Percentiles rank a stretch among this genome's conserved stretches.
phyloP scores from a whole-genome alignment of 345 rosid genomes.

The Bruguiera gymnorhiza region DNA sequence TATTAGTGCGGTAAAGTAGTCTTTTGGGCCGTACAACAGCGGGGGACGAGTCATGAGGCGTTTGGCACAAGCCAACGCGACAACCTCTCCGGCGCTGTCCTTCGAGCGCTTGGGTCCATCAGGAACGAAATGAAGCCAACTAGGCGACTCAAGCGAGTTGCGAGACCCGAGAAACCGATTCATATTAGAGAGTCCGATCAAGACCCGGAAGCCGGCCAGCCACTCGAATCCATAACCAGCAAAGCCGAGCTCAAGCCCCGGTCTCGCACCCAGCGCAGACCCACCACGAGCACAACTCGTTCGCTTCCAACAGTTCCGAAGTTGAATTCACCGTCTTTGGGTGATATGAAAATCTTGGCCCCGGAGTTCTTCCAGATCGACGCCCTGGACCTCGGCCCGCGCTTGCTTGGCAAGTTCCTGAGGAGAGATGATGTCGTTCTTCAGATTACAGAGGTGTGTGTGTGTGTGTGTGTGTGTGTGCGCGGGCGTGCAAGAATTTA shows the following conservation, averaged over 20 bases:
- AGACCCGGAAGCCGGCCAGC: neutral
- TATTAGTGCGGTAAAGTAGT: too few relatives aligned
- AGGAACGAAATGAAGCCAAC: slow-evolving; percentile 8
- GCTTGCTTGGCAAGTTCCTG: slow-evolving; percentile 83
- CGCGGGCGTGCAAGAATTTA: neutral
- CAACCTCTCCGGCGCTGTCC: neutral
- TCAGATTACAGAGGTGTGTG: slow-evolving; percentile 75
- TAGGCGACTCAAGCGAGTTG: slow-evolving; percentile 19
- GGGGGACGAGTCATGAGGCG: too few relatives aligned
- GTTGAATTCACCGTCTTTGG: slow-evolving; percentile 11
- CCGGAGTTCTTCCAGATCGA: slow-evolving; percentile 74
- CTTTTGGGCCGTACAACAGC: too few relatives aligned
- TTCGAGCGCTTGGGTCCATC: neutral
- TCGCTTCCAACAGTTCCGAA: slow-evolving; percentile 12
- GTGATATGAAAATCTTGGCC: slow-evolving; percentile 42
- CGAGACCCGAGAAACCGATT: neutral
- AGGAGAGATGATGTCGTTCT: slow-evolving; percentile 75
- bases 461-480: too few relatives aligned
- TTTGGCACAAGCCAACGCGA: neutral
- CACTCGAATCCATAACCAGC: slow-evolving; percentile 22
- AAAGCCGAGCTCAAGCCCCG: slow-evolving; percentile 15
- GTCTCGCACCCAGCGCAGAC: too few relatives aligned
- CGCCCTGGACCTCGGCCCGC: slow-evolving; percentile 85
- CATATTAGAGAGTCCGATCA: neutral
- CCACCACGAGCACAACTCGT: neutral